Evolutionary conservation across 108 stramenopile species (phyloP).

Genomic region (Cyclotella sp.): DNA sequence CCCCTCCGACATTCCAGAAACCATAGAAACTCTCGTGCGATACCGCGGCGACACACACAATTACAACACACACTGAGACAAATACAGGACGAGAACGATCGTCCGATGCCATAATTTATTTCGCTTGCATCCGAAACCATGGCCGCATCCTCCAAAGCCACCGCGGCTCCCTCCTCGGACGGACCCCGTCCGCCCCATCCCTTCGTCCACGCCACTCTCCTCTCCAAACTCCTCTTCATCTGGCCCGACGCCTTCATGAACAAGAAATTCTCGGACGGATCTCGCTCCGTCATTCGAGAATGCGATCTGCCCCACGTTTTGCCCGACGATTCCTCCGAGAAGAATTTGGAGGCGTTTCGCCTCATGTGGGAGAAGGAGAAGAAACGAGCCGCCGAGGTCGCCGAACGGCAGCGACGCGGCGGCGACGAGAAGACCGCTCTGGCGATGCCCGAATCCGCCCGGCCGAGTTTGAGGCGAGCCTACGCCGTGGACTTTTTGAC

Average conservation of each 20-base stretch:
- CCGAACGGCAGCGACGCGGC: not conserved
- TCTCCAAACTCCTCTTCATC: conserved; percentile 41
- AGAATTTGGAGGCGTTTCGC: conserved; percentile 32
- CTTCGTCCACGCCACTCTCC: conserved; percentile 20
- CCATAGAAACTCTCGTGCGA: no score
- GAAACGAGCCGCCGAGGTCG: conserved; percentile 33
- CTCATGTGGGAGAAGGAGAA: conserved; percentile 48
- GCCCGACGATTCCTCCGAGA: conserved; percentile 31
- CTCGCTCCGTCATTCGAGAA: conserved; percentile 22
- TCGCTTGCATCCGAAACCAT: no score
- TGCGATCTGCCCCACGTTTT: conserved; percentile 45
- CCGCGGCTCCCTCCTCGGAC: no score
- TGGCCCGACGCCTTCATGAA: conserved; percentile 44
- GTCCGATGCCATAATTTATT: no score
- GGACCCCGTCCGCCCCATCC: conserved; percentile 32
- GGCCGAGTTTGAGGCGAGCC: conserved; percentile 64
- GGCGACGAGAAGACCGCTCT: not conserved
- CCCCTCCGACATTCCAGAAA: no score
- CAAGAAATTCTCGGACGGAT: conserved; percentile 4
- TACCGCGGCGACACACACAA: no score
- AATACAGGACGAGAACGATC: no score
- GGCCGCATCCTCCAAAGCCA: no score
- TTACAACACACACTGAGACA: no score
- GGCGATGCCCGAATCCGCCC: conserved; percentile 17
- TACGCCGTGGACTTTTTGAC: conserved; percentile 63